Base-by-base conservation (phyloP, 768 basidiomycete species). In the Coprinellus aureogranulatus region DNA sequence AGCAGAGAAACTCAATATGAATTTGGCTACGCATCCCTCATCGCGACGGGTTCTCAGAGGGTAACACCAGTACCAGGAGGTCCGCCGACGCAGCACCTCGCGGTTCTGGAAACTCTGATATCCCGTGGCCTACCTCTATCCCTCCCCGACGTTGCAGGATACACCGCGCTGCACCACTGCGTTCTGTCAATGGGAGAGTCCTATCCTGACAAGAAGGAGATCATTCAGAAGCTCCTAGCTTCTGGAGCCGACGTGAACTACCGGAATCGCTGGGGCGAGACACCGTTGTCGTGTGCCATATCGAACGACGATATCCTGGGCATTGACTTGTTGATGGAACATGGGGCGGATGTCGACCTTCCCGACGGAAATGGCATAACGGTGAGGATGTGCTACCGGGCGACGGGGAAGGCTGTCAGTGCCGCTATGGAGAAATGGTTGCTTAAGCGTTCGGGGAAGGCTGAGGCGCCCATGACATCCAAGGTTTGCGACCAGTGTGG, bases 121-220 rank as follows among this genome's bases (percentile, higher is more conserved):
- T 64, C 72, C 0, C 58, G 65, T 0, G 81, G 81, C 10, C 69
- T 76, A 0, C 70, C 79, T 3, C 65, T 72, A 3, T 70, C 82
- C 50, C 23, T 72, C 1, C 66, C 67, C 1, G 84, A 84, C 56
- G 75, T 85, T 42, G 71, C 67, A 8, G 81, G 81, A 2, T 71
- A 71, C 66, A 84, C 81, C 1, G 78, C 84, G 1, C 73, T 84
- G 4, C 75, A 80, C 47, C 82, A 83, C 62, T 69, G 72, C 0
- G 74, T 34, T 34, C n/a, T n/a, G n/a, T n/a, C n/a, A n/a, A n/a
- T 75, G 5, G 72, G 72, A 4, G 67, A 68, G 0, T 6, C 62
- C 62, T 0, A 26, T 54, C 16, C 25, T n/a, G 37, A 63, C 68
- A 62, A 70, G 27, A 42, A 66, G 9, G 69, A 72, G 9, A 64